phyloP scores from a whole-genome alignment of 129 eudicot species.

The Lactuca sativa region DNA sequence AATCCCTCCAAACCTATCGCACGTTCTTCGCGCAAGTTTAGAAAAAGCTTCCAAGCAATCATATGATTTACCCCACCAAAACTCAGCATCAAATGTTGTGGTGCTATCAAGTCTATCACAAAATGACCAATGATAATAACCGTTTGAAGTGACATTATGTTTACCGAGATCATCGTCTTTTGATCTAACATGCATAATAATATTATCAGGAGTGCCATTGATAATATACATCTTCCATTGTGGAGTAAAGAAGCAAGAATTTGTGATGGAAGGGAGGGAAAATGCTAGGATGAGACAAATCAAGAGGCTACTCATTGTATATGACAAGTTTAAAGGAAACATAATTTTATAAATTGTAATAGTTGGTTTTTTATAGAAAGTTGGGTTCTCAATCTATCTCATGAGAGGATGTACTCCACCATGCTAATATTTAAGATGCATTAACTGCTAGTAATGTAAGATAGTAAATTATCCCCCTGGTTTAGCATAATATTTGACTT shows the following conservation, averaged over 20 bases:
- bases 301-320: not conserved
- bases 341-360: not conserved
- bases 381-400: not conserved
- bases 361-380: not conserved
- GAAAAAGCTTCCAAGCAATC: slow-evolving; percentile 14
- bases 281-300: slow-evolving; percentile 1
- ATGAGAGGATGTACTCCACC: not conserved
- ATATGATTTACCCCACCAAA: slow-evolving; percentile 18
- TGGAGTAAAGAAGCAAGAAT: slow-evolving; percentile 28
- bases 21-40: slow-evolving; percentile 7
- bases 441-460: too few species aligned
- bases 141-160: slow-evolving; percentile 10
- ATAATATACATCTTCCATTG: slow-evolving; percentile 9
- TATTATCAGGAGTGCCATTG: slow-evolving; percentile 7
- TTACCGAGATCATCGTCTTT: slow-evolving; percentile 25
- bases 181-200: slow-evolving; percentile 11
- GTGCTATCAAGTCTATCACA: slow-evolving; percentile 11
- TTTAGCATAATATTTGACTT: too few species aligned
- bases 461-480: too few species aligned
- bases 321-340: not conserved
- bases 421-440: too few species aligned
- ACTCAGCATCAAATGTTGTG: slow-evolving; percentile 9
- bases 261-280: slow-evolving; percentile 4
- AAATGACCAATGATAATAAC: slow-evolving; percentile 2
- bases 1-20: slow-evolving; percentile 9